phyloP scores from a whole-genome alignment of 2,329 filamentous ascomycete genomes.

The Microsporum canis region DNA sequence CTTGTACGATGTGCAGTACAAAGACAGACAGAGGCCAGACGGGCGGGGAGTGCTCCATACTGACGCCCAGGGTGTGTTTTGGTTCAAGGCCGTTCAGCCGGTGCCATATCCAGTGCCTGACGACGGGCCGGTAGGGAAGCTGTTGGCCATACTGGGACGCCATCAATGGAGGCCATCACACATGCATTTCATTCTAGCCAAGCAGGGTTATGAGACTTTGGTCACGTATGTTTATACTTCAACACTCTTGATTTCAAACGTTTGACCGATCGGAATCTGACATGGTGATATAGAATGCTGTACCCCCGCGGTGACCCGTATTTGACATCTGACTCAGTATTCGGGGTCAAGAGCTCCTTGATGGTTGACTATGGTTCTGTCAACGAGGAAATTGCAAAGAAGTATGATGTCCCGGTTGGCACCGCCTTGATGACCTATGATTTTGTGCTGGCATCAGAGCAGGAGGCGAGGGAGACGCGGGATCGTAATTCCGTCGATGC shows the following conservation, averaged over 20 bases:
- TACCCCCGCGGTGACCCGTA: slow-evolving; percentile 71
- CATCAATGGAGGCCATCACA: slow-evolving; percentile 69
- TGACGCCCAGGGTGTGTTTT: slow-evolving; percentile 63
- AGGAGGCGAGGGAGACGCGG: slow-evolving; percentile 56
- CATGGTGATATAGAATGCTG: slow-evolving; percentile 36
- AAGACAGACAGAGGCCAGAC: slow-evolving; percentile 52
- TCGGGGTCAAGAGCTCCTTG: slow-evolving; percentile 73
- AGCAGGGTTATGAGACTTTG: slow-evolving; percentile 63
- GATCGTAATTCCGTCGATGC: slow-evolving; percentile 57
- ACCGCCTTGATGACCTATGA: slow-evolving; percentile 57
- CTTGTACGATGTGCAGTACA: slow-evolving; percentile 71
- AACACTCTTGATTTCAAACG: slow-evolving; percentile 26
- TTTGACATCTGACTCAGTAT: slow-evolving; percentile 73
- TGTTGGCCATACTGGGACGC: slow-evolving; percentile 55
- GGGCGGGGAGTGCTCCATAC: slow-evolving; percentile 60
- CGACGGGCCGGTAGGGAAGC: slow-evolving; percentile 69
- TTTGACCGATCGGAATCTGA: slow-evolving; percentile 36
- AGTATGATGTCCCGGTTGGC: slow-evolving; percentile 55
- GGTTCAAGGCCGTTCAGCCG: slow-evolving; percentile 74
- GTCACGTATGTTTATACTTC: slow-evolving; percentile 52
- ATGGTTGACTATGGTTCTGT: slow-evolving; percentile 53
- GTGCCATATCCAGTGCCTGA: slow-evolving; percentile 77
- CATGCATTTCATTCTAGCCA: slow-evolving; percentile 84
- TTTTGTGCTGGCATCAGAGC: slow-evolving; percentile 63
- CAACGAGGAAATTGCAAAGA: slow-evolving; percentile 40